Percentiles rank a stretch among this genome's conserved stretches.
Evolutionary conservation across 805 yeast species (phyloP).

Genomic region (Priceomyces melissophilus): DNA sequence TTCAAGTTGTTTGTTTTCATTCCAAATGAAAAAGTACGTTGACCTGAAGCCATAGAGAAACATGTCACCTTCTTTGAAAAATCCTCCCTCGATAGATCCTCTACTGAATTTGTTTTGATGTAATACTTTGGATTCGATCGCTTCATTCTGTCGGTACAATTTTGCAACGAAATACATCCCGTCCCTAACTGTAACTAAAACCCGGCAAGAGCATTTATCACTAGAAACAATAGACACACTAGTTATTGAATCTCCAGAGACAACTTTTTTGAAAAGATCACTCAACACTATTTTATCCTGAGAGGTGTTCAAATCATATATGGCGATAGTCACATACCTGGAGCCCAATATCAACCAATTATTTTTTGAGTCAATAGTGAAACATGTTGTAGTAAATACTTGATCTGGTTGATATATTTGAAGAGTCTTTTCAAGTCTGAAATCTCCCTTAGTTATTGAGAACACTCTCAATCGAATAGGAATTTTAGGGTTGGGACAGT

Average conservation of each 20-base stretch:
- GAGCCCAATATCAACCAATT: constrained; percentile 62
- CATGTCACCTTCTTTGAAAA: constrained; percentile 36
- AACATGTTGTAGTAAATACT: constrained; percentile 58
- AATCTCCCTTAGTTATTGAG: constrained; percentile 9
- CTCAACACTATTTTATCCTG: constrained; percentile 16
- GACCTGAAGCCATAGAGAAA: constrained; percentile 81
- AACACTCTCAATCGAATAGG: constrained; percentile 46
- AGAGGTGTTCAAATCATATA: constrained; percentile 41
- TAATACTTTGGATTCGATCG: constrained; percentile 20
- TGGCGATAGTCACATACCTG: constrained; percentile 61
- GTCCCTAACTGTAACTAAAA: constrained; percentile 59
- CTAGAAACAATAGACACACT: constrained; percentile 41
- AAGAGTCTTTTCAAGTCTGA: constrained; percentile 25
- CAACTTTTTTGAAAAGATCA: constrained; percentile 43
- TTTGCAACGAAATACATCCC: constrained; percentile 52
- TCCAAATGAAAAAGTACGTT: constrained; percentile 73
- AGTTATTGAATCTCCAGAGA: constrained; percentile 68
- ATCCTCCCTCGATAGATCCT: constrained; percentile 81
- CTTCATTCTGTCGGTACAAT: constrained; percentile 10
- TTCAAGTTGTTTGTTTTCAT: constrained; percentile 74
- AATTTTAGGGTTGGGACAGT: constrained; percentile 65
- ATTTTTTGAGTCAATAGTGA: constrained; percentile 37
- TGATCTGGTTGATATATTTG: constrained; percentile 39
- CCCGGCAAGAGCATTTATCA: constrained; percentile 11
- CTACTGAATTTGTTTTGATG: constrained; percentile 64